A percentile compares a stretch with the other conserved stretches of the same genome.
phyloP scores from a whole-genome alignment of 2,329 filamentous ascomycete genomes.

The Neophaeococcomyces mojaviensis region DNA sequence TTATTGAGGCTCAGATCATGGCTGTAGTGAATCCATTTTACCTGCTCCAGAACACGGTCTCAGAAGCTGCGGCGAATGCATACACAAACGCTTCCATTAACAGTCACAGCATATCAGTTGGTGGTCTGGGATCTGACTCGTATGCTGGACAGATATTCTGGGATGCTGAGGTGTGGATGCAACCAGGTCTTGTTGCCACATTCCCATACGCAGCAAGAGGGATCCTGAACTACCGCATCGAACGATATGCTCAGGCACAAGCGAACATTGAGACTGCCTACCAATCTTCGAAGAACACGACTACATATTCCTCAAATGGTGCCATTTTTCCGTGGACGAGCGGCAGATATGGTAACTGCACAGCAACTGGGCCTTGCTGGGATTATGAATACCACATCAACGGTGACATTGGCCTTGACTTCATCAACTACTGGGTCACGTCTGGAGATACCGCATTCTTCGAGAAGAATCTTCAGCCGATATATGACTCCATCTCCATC shows the following conservation, averaged over 20 bases:
- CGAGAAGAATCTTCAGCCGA: conserved; percentile 49
- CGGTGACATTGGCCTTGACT: conserved; percentile 57
- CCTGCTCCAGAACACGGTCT: conserved; percentile 44
- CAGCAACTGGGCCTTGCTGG: conserved; percentile 55
- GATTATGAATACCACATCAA: conserved; percentile 68
- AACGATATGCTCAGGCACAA: conserved; percentile 52
- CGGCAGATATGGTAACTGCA: conserved; percentile 61
- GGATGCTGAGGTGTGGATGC: conserved; percentile 63
- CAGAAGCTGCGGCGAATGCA: conserved; percentile 45
- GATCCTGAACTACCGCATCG: conserved; percentile 57
- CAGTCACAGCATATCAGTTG: conserved; percentile 59
- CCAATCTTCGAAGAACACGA: conserved; percentile 53
- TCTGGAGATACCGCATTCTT: conserved; percentile 54
- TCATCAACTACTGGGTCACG: conserved; percentile 54
- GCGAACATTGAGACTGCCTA: conserved; percentile 51
- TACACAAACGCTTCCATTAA: conserved; percentile 45
- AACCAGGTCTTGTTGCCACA: conserved; percentile 56
- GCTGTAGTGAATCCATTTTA: conserved; percentile 43
- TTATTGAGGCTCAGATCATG: conserved; percentile 46
- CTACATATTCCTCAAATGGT: conserved; percentile 48
- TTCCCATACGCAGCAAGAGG: conserved; percentile 56
- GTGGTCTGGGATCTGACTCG: conserved; percentile 58
- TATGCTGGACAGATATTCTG: conserved; percentile 62
- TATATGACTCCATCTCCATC: conserved; percentile 57
- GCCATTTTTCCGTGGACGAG: conserved; percentile 63